phyloP scores from a whole-genome alignment of 768 basidiomycete genomes.

The Melanogaster broomeanus region DNA sequence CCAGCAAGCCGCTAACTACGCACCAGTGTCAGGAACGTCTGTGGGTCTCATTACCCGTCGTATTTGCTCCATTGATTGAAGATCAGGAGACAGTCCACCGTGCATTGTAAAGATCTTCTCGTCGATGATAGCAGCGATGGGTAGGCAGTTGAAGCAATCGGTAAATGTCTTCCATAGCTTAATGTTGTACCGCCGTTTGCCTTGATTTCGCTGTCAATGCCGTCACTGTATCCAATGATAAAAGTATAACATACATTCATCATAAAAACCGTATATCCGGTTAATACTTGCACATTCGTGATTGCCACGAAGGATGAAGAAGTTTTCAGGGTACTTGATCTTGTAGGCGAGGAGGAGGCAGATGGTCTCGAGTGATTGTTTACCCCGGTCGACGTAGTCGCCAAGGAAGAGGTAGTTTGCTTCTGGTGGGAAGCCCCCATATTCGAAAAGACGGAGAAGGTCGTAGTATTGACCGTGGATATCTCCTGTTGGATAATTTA shows the following conservation, averaged over 20 bases:
- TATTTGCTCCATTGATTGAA: conserved; percentile 99
- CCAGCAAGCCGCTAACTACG: conserved; percentile 14
- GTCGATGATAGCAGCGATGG: conserved; percentile 99
- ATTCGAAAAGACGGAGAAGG: conserved; percentile 95
- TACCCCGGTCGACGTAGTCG: conserved; percentile 99
- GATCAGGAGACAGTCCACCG: conserved; percentile 93
- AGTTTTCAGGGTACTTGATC: conserved; percentile 99
- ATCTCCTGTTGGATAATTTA: conserved; percentile 63
- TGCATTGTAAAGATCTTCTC: conserved; percentile 99
- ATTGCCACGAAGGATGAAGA: conserved; percentile 98
- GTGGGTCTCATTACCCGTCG: conserved; percentile 98
- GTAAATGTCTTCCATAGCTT: conserved; percentile 99
- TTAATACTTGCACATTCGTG: conserved; percentile 99
- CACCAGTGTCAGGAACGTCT: conserved; percentile 97
- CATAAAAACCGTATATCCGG: conserved; percentile 99
- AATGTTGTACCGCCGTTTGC: conserved; percentile 99
- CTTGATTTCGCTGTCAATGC: conserved; percentile 43
- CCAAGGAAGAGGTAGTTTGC: conserved; percentile 99
- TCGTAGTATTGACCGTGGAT: conserved; percentile 99
- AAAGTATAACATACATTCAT: conserved; percentile 78
- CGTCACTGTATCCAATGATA: not conserved
- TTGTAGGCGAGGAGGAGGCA: conserved; percentile 99
- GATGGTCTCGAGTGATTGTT: conserved; percentile 99
- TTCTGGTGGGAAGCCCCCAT: conserved; percentile 99
- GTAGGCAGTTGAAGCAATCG: conserved; percentile 99